Conservation (phyloP, 2,329 filamentous ascomycete species). For the Trichoderma sp. region DNA sequence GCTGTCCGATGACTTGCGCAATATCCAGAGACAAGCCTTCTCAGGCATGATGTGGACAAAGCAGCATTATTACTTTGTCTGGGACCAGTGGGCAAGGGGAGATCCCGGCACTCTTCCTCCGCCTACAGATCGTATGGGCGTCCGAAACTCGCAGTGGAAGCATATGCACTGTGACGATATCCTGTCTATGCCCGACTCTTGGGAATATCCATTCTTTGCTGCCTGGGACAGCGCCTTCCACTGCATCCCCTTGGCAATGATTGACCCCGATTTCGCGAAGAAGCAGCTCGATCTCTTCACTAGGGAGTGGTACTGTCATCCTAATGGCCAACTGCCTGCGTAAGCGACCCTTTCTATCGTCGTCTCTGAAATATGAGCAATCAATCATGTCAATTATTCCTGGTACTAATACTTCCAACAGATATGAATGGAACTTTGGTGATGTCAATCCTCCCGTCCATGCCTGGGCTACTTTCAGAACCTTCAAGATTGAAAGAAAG, state of each 20-base stretch:
- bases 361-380: background rate
- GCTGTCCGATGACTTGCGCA: conserved; percentile 89
- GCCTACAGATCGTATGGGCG: conserved; percentile 71
- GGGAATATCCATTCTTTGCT: conserved; percentile 98
- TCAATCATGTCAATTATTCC: background rate
- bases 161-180: conserved; percentile 95
- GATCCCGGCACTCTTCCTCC: conserved; percentile 87
- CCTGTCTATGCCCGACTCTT: conserved; percentile 95
- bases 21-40: conserved; percentile 92
- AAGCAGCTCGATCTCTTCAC: conserved; percentile 96
- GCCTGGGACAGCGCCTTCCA: conserved; percentile 98
- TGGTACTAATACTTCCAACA: conserved; percentile 30
- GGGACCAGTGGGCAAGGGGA: conserved; percentile 97
- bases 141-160: conserved; percentile 89
- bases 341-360: conserved; percentile 44
- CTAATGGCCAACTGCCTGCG: conserved; percentile 90
- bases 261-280: conserved; percentile 96
- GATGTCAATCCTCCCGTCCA: conserved; percentile 97
- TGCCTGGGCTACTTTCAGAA: conserved; percentile 91
- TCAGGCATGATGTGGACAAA: conserved; percentile 99
- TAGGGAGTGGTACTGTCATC: conserved; percentile 98
- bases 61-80: conserved; percentile 94
- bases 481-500: conserved; percentile 98
- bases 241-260: conserved; percentile 93
- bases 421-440: conserved; percentile 93